phyloP scores from a whole-genome alignment of 78 protist species.

The Dictyostelium brefeldianum region DNA sequence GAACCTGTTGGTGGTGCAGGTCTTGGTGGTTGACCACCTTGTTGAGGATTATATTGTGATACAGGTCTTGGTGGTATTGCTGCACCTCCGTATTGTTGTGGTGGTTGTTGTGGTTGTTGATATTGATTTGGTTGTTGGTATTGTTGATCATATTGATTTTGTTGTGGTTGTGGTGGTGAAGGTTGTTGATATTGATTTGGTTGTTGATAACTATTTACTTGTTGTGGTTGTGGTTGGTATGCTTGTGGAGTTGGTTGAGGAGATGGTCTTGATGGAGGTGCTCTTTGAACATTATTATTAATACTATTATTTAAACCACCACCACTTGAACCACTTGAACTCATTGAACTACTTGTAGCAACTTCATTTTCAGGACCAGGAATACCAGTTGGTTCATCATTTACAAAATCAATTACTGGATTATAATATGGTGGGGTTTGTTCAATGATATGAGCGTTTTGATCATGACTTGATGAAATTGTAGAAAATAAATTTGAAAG shows the following conservation, averaged over 20 bases:
- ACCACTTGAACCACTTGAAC: neutral
- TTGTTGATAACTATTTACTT: neutral
- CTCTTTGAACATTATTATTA: neutral
- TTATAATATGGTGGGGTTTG: constrained; percentile 63
- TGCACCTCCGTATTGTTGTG: constrained; percentile 10
- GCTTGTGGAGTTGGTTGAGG: constrained; percentile 39
- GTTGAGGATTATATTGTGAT: neutral
- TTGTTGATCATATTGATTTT: constrained; percentile 4
- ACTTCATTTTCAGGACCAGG: neutral
- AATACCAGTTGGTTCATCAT: neutral
- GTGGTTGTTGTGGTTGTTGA: constrained; percentile 20
- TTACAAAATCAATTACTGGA: constrained; percentile 34
- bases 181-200: constrained; percentile 38
- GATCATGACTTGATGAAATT: constrained; percentile 26
- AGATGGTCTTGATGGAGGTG: constrained; percentile 21
- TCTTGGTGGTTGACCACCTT: constrained; percentile 12
- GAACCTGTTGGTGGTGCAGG: constrained; percentile 18
- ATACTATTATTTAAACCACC: neutral
- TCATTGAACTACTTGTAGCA: neutral
- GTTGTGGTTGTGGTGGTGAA: constrained; percentile 24
- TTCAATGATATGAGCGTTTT: constrained; percentile 3
- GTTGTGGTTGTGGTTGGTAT: constrained; percentile 38
- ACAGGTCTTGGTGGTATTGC: constrained; percentile 38
- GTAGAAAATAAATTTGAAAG: constrained; percentile 9
- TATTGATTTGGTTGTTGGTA: constrained; percentile 6